These are phyloP conservation scores for Hippophae gyantsensis DNA, from an alignment of 306 rosid species.

Conservation along the genomic window DNA sequence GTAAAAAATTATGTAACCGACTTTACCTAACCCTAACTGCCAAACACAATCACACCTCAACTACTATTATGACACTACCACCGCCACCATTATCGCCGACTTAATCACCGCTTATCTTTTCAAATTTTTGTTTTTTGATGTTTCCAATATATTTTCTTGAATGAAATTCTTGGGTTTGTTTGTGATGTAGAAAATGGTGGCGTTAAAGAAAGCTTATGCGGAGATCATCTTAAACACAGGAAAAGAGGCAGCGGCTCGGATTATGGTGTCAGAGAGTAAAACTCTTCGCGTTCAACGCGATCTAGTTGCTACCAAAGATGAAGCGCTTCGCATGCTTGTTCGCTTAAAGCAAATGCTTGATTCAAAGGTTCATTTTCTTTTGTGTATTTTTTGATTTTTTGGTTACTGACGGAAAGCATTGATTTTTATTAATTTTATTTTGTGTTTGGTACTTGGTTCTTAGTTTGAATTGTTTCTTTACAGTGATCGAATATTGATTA, in stretches of 20 bases:
- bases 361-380: slow-evolving; percentile 40
- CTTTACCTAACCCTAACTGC: not conserved
- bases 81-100: slow-evolving; percentile 9
- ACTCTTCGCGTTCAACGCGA: slow-evolving; percentile 38
- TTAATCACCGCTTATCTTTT: not conserved
- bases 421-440: not conserved
- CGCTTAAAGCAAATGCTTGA: slow-evolving; percentile 55
- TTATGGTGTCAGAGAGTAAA: slow-evolving; percentile 54
- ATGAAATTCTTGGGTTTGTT: not conserved
- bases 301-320: slow-evolving; percentile 38
- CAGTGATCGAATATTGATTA: not conserved
- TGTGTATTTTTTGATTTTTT: not conserved
- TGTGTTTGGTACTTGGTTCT: not conserved
- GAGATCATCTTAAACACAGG: slow-evolving; percentile 65
- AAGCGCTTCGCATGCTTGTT: slow-evolving; percentile 51
- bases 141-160: not conserved
- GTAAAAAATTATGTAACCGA: slow-evolving; percentile 13
- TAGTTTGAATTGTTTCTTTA: not conserved
- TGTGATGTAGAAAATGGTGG: slow-evolving; percentile 49
- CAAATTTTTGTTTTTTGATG: not conserved
- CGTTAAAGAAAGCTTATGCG: slow-evolving; percentile 70
- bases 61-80: not conserved
- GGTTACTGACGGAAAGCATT: not conserved
- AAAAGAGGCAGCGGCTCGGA: slow-evolving; percentile 66
- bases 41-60: slow-evolving; percentile 6